Base-by-base conservation (phyloP, 148 eudicot species). In the Linanthus parryae region DNA sequence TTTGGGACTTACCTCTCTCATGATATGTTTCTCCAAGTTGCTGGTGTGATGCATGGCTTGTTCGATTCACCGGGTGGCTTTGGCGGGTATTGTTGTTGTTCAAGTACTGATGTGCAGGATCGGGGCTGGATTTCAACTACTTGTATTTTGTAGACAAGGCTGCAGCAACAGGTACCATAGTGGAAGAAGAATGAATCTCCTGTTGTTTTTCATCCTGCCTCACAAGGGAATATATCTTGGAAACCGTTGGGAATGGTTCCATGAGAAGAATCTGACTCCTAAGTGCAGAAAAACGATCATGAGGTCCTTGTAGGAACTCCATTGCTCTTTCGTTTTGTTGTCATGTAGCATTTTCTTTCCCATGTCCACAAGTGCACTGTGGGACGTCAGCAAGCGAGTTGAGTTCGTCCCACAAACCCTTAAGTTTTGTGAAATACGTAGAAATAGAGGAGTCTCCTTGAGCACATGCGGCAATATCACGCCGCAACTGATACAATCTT, bases 241-340 rank as follows among this genome's bases (percentile, higher is more conserved):
- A 2, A 9, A 18, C 28, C 1, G 14, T 18, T 19, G 56, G 42
- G 20, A 52, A 19, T 9, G 18, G 42, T 10, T 52, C 29, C 24
- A 52, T 35, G 8, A 52, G 5, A 4, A 52, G 42, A 11, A 52
- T 52, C 25, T 33, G 56, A 33, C 56, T 52, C 20, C 19, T 41
- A 10, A 52, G n/a, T 3, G 11, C 2, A 10, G 56, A 19, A 13
- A n/a, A 52, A 0, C 16, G 41, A 15, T 35, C 30, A 21, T 35
- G 56, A 18, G 35, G 56, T n/a, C 43, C 41, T 33, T 34, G 40
- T 6, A 51, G 16, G 23, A 51, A 51, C 8, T 51, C 56, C 56
- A 51, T 51, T 7, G 56, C 41, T 2, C 27, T 24, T 22, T 51
- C 42, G 10, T 36, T 24, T 31, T 5, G 15, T 5, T 31, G 50